Percentiles rank a stretch among this genome's conserved stretches.
phyloP scores from a whole-genome alignment of 2,329 filamentous ascomycete genomes.

The Neonectria magnoliae region DNA sequence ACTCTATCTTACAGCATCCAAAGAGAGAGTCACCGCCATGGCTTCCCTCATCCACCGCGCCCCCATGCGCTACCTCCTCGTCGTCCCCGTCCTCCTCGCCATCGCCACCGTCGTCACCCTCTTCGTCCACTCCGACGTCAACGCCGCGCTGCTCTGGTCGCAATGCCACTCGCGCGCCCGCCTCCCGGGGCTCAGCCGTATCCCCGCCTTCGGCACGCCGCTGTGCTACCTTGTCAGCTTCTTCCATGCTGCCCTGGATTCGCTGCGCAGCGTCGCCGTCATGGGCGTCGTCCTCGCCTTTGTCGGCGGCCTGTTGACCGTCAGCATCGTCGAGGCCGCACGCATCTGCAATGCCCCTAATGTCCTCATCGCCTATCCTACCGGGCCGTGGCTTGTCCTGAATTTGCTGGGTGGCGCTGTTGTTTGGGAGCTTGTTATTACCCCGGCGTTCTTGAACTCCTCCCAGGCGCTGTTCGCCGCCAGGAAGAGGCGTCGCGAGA shows the following conservation, averaged over 20 bases:
- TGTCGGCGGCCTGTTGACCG: conserved; percentile 58
- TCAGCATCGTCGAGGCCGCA: conserved; percentile 61
- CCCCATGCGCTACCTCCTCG: conserved; percentile 61
- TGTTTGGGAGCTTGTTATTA: conserved; percentile 62
- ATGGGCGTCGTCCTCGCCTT: conserved; percentile 57
- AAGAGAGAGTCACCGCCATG: neutral
- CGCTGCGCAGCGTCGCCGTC: conserved; percentile 52
- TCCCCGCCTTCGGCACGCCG: conserved; percentile 58
- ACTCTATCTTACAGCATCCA: neutral
- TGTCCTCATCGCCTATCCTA: conserved; percentile 51
- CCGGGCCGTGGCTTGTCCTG: conserved; percentile 58
- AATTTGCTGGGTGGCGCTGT: conserved; percentile 60
- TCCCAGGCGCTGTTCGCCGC: conserved; percentile 48
- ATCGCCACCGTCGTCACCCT: conserved; percentile 53
- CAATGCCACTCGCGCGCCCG: conserved; percentile 62
- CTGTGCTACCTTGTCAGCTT: conserved; percentile 62
- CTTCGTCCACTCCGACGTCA: conserved; percentile 60
- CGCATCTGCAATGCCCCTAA: conserved; percentile 53
- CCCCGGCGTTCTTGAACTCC: conserved; percentile 60
- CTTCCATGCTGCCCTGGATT: conserved; percentile 56
- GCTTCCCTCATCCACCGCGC: conserved; percentile 61
- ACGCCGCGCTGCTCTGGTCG: conserved; percentile 62
- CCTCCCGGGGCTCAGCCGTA: conserved; percentile 55
- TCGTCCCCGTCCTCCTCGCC: conserved; percentile 59
- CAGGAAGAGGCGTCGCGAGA: conserved; percentile 24